Percentiles rank a stretch among this genome's conserved stretches.
phyloP scores from a whole-genome alignment of 2,329 filamentous ascomycete species.

The Cryphonectria parasitica region DNA sequence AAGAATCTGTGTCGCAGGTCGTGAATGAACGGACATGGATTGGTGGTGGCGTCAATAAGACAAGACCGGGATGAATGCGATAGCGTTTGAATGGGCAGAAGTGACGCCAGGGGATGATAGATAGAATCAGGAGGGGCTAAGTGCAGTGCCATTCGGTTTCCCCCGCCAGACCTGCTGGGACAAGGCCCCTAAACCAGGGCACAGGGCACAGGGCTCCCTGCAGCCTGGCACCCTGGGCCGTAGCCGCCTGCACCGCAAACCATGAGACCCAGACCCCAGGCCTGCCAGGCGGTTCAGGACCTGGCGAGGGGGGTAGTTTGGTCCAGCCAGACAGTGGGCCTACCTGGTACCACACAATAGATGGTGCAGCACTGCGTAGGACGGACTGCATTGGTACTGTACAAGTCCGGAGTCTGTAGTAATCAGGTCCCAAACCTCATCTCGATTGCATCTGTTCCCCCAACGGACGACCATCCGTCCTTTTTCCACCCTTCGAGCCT shows the following conservation, averaged over 20 bases:
- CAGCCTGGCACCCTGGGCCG: background rate
- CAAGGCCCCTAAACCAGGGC: background rate
- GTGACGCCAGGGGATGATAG: background rate
- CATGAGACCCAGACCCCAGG: background rate
- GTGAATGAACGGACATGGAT: background rate
- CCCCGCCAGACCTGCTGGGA: background rate
- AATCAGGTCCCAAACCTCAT: background rate
- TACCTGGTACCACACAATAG: background rate
- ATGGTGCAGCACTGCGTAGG: background rate
- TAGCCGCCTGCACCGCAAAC: slow-evolving; percentile 3
- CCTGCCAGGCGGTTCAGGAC: background rate
- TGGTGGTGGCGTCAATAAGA: background rate
- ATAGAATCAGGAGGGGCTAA: background rate
- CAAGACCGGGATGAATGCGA: slow-evolving; percentile 1
- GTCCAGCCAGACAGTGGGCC: background rate
- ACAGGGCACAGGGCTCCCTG: background rate
- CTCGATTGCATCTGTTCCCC: background rate
- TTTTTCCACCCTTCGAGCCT: background rate
- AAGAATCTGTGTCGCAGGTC: background rate
- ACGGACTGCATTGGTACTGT: background rate
- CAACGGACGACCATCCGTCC: background rate
- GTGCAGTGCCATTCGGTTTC: background rate
- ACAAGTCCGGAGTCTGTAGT: background rate
- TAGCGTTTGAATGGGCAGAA: background rate
- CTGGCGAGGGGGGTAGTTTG: background rate